phyloP scores from a whole-genome alignment of 805 yeast species.

The Wickerhamomyces xylosicus region DNA sequence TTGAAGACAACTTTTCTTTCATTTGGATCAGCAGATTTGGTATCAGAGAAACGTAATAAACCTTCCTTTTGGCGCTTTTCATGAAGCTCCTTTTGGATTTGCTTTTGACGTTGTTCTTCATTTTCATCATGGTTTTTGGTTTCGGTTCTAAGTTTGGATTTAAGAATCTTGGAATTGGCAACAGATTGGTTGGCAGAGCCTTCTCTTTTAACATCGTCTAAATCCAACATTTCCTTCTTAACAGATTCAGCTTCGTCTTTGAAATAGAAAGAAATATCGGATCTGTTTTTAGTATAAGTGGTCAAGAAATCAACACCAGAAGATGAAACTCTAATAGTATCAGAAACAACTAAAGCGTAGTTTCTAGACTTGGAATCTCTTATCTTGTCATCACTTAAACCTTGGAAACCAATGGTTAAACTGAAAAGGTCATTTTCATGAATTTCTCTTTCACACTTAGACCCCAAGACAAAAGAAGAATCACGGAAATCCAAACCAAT shows the following conservation, averaged over 20 bases:
- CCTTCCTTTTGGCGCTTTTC: constrained; percentile 85
- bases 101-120: constrained; percentile 72
- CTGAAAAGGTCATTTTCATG: constrained; percentile 68
- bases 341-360: constrained; percentile 69
- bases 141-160: constrained; percentile 72
- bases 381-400: constrained; percentile 37
- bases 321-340: constrained; percentile 60
- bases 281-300: constrained; percentile 56
- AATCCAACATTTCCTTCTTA: constrained; percentile 28
- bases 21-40: constrained; percentile 53
- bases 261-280: constrained; percentile 77
- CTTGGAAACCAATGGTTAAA: constrained; percentile 67
- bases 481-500: constrained; percentile 89
- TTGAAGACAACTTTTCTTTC: constrained; percentile 71
- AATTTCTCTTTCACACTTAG: constrained; percentile 58
- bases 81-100: constrained; percentile 74
- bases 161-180: constrained; percentile 53
- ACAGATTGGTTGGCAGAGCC: constrained; percentile 18
- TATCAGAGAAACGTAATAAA: constrained; percentile 66
- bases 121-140: constrained; percentile 62
- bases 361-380: constrained; percentile 39
- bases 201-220: constrained; percentile 26
- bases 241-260: constrained; percentile 50
- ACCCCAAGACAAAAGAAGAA: constrained; percentile 58
- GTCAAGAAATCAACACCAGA: constrained; percentile 60